Evolutionary conservation across 495 filamentous ascomycete genomes (phyloP).

Genomic region (Aspergillus biplanus): DNA sequence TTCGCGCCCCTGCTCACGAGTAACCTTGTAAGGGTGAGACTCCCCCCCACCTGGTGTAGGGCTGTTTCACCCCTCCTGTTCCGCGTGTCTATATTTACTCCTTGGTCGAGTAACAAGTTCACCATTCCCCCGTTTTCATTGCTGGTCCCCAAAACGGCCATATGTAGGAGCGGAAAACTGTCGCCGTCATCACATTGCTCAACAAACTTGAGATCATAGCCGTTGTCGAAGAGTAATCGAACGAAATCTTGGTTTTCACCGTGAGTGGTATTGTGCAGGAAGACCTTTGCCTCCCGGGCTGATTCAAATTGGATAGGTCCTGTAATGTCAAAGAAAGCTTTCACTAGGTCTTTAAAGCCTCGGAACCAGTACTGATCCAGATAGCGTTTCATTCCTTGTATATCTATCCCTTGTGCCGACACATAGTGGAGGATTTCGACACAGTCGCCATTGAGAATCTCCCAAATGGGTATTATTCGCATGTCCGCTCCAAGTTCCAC

Average conservation of each 20-base stretch:
- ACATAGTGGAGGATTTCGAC: not conserved
- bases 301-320: not conserved
- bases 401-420: not conserved
- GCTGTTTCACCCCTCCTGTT: not conserved
- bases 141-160: not conserved
- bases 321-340: not conserved
- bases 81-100: not conserved
- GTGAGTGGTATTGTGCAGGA: not conserved
- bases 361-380: not conserved
- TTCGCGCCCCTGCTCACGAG: slow-evolving; percentile 1
- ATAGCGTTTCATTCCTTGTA: not conserved
- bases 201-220: not conserved
- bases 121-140: not conserved
- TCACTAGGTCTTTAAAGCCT: not conserved
- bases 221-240: not conserved
- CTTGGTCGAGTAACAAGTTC: not conserved
- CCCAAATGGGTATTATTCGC: not conserved
- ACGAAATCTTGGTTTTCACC: not conserved
- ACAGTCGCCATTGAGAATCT: not conserved
- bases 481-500: not conserved
- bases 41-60: not conserved
- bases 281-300: not conserved
- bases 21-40: not conserved
- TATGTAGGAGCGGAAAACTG: not conserved
- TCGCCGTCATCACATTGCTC: not conserved